Conservation (phyloP, 164 flowering plant genomes). For the Euptelea pleiosperma region DNA sequence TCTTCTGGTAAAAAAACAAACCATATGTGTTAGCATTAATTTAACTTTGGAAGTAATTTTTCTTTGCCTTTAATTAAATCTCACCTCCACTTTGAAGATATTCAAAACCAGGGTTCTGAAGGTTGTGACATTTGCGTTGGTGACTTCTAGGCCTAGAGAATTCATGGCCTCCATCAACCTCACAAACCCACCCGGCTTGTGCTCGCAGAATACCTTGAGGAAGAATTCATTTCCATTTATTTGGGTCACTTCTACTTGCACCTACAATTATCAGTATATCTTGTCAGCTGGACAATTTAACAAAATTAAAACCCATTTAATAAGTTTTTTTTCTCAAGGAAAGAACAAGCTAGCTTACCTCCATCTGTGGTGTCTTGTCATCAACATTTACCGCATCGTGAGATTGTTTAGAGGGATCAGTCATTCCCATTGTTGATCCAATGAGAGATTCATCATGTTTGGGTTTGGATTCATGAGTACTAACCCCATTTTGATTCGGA, state of each 20-base stretch:
- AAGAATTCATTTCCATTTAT: slow-evolving; percentile 67
- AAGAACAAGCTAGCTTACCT: no score
- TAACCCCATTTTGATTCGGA: slow-evolving; percentile 18
- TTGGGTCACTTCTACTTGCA: slow-evolving; percentile 77
- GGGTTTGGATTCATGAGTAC: slow-evolving; percentile 2
- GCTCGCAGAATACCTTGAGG: slow-evolving; percentile 74
- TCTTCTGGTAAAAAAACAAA: slow-evolving; percentile 44
- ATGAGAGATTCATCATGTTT: slow-evolving; percentile 28
- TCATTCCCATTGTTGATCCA: slow-evolving; percentile 25
- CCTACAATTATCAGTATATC: no score
- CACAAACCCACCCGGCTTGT: slow-evolving; percentile 71
- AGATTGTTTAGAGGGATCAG: slow-evolving; percentile 20
- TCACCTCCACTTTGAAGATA: slow-evolving; percentile 78
- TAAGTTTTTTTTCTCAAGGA: no score
- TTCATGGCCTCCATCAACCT: slow-evolving; percentile 78
- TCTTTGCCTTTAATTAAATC: not conserved
- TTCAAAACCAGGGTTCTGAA: slow-evolving; percentile 56
- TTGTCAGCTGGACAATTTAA: no score
- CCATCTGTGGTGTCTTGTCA: slow-evolving; percentile 73
- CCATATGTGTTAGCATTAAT: not conserved
- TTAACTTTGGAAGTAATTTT: no score
- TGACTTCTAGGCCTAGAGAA: slow-evolving; percentile 76
- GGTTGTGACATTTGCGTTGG: slow-evolving; percentile 68
- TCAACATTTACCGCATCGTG: slow-evolving; percentile 27
- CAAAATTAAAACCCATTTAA: no score